Base-by-base conservation (phyloP, 1,284 basidiomycete species). In the Pyrrhoderma lamaoense region DNA sequence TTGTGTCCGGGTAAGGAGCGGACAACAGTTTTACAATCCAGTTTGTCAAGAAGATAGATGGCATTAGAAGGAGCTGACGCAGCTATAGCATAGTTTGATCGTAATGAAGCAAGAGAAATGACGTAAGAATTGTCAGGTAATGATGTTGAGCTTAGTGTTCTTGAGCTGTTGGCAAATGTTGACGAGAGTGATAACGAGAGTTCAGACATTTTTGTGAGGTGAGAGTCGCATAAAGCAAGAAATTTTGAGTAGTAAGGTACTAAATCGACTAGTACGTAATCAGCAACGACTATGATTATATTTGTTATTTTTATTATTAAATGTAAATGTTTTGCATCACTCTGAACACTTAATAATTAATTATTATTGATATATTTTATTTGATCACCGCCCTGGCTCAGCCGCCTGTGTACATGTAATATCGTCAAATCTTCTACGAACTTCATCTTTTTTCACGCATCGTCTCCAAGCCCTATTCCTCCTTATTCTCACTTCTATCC, bases 31-130 rank as follows among this genome's bases (percentile, higher is more conserved):
- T 47, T 66, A 72, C 23, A 86, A 64, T 35, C 76, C 1, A 66
- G 60, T 60, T 73, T 80, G 63, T 85, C 83, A 58, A 80, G 78
- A 18, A 86, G 65, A 61, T 82, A 69, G 57, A 87, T 83, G 22
- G 70, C 66, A 58, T 79, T 76, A 18, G 75, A 71, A 3, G 79
- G 75, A 31, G 51, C 65, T 19, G 81, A 81, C 0, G 77, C 68
- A 0, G 76, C 73, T n/a, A 76, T 75, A 3, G 77, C 82, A 53
- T 83, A 86, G 49, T 66, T 62, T 3, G 67, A 64, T 2, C 69
- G 67, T 5, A 78, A 56, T 3, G 68, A 63, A 13, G 75, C 72
- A 9, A 87, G 65, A 0, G 75, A 71, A 3, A 87, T 67, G 7
- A 85, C 71, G 61, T 86, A 86, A 0, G 72, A 71, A 13, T 70